A percentile compares a stretch with the other conserved stretches of the same genome.
These are phyloP conservation scores for Carpinus viminea DNA, from an alignment of 306 rosid genomes.

Conservation along the genomic window DNA sequence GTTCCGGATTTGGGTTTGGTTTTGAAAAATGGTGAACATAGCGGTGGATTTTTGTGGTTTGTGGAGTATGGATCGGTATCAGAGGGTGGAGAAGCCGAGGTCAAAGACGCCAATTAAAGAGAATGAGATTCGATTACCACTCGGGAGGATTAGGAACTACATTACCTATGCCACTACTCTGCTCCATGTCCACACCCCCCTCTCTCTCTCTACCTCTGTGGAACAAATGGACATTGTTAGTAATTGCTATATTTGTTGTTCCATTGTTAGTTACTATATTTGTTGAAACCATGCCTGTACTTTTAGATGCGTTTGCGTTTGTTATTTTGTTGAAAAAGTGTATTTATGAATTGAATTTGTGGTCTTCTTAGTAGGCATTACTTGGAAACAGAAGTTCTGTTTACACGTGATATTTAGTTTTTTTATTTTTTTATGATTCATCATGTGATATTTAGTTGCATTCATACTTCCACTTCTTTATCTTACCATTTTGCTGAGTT, in stretches of 20 bases:
- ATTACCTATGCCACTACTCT: constrained; percentile 33
- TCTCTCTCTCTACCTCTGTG: neutral
- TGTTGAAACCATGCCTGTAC: too few species aligned
- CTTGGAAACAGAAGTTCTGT: neutral
- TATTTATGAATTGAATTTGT: neutral
- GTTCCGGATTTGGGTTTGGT: neutral
- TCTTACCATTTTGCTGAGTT: neutral
- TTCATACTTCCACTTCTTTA: neutral
- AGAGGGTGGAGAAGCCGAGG: constrained; percentile 32
- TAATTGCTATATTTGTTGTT: too few species aligned
- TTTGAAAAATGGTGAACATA: neutral
- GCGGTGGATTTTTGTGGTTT: neutral
- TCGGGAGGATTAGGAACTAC: constrained; percentile 38
- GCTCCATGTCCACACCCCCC: constrained; percentile 14
- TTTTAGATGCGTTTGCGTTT: neutral
- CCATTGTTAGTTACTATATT: too few species aligned
- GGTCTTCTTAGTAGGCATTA: neutral
- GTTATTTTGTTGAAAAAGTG: neutral
- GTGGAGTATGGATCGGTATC: constrained; percentile 30
- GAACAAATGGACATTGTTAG: too few species aligned
- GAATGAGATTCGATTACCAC: constrained; percentile 26
- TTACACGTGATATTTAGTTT: too few species aligned
- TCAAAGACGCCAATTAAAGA: constrained; percentile 21
- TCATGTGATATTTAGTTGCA: neutral
- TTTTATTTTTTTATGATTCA: too few species aligned